These are phyloP conservation scores for Sabuloglossum arenarium DNA, from an alignment of 495 filamentous ascomycete genomes.

Conservation along the genomic window DNA sequence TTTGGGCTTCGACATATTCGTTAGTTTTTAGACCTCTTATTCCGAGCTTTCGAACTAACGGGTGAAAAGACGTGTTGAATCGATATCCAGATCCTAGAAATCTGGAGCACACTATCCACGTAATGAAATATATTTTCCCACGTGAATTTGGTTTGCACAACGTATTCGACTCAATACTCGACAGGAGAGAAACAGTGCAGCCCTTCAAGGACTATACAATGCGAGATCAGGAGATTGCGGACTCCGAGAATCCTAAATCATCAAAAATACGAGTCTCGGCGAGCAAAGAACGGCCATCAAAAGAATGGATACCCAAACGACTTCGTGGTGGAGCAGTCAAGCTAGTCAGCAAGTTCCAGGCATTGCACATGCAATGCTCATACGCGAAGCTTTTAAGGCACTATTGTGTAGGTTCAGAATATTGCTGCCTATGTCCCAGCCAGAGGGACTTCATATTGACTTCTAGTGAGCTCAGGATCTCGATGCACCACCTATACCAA, in stretches of 20 bases:
- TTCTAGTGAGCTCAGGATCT: background rate
- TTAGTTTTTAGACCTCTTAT: conserved; percentile 25
- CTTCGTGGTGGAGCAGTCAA: conserved; percentile 38
- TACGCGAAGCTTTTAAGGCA: conserved; percentile 57
- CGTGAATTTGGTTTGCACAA: conserved; percentile 79
- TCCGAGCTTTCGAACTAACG: background rate
- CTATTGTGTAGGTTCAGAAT: conserved; percentile 41
- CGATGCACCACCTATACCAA: background rate
- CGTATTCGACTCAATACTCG: conserved; percentile 53
- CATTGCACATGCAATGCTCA: conserved; percentile 47
- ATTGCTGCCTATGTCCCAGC: background rate
- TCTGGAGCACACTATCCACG: conserved; percentile 36
- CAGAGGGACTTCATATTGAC: background rate
- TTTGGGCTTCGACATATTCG: conserved; percentile 67
- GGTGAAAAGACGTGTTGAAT: conserved; percentile 56
- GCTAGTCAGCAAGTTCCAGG: conserved; percentile 47
- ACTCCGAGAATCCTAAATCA: conserved; percentile 8
- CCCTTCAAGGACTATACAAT: conserved; percentile 63
- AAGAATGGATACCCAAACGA: conserved; percentile 43
- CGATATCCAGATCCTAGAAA: conserved; percentile 34
- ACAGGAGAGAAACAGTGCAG: conserved; percentile 41
- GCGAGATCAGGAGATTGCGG: conserved; percentile 61
- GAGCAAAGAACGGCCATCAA: conserved; percentile 10
- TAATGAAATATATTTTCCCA: conserved; percentile 89
- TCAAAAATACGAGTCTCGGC: conserved; percentile 12